Base-by-base conservation (phyloP, 495 filamentous ascomycete genomes). In the Delitschia confertaspora region DNA sequence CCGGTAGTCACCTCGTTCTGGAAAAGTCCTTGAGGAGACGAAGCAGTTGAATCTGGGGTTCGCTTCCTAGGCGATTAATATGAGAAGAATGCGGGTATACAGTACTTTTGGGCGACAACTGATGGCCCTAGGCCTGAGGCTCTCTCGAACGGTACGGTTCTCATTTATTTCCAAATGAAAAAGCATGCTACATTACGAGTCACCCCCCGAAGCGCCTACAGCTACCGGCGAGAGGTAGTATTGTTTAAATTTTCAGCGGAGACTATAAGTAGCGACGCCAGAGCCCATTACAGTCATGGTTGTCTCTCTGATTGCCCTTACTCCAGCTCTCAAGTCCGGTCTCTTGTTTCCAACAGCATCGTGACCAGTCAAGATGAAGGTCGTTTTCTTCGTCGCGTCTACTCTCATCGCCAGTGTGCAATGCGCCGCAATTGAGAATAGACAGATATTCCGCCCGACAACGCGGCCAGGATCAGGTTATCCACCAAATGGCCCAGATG, bases 151-250 rank as follows among this genome's bases (percentile, higher is more conserved):
- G 9, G 43, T 35, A 17, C 17, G 29, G 7, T 35, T 37, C 33
- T 47, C 49, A 47, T 53, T 43, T 53, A 53, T 42, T 38, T 26
- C 2, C 43, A 53, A 53, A 53, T 53, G 49, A 53, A 51, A 41
- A 2, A n/a, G n/a, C n/a, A 30, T 36, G 29, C 31, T 46, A 38
- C 47, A 38, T 47, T 43, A 42, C 42, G 38, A 53, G 37, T 22
- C 27, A 23, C 38, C 26, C 37, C 22, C 35, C 24, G 17, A 11
- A 37, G 21, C 30, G 17, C 30, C 46, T 47, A 5, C 38, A 21
- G 22, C 22, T 42, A 37, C 11, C 3, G 18, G 37, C 37, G 24
- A 32, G 14, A 20, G 8, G 31, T 26, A 4, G 20, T 23, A 11
- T 4, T 29, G 7, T 16, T 43, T 16, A 22, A 19, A n/a, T n/a